phyloP scores from a whole-genome alignment of 306 rosid species.

The Hippophae tibetana region DNA sequence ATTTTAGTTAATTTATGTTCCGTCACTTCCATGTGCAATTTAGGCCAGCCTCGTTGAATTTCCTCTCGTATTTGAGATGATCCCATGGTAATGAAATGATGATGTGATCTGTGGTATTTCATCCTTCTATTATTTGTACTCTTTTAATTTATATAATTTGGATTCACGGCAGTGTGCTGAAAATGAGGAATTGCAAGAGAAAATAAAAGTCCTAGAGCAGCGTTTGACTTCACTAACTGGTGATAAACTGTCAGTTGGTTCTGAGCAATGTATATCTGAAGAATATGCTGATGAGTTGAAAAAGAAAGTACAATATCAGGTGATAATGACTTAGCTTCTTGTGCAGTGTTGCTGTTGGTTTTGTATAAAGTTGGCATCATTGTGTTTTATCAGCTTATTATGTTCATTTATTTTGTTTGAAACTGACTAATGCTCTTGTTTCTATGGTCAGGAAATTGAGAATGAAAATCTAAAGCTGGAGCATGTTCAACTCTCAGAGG shows the following conservation, averaged over 20 bases:
- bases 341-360: constrained; percentile 1
- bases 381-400: too few relatives aligned
- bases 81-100: not conserved
- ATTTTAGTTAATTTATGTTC: not conserved
- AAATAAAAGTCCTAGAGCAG: constrained; percentile 58
- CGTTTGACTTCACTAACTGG: constrained; percentile 35
- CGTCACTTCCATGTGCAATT: not conserved
- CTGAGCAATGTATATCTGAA: constrained; percentile 38
- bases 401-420: not conserved
- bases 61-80: constrained; percentile 7
- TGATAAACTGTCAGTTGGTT: constrained; percentile 29
- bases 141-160: constrained; percentile 7
- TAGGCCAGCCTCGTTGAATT: constrained; percentile 3
- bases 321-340: constrained; percentile 16
- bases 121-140: not conserved
- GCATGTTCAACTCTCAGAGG: constrained; percentile 79
- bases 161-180: constrained; percentile 59
- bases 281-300: constrained; percentile 56
- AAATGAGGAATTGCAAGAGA: constrained; percentile 63
- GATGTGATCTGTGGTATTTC: constrained; percentile 3
- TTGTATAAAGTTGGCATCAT: not conserved
- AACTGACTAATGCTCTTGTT: constrained; percentile 14
- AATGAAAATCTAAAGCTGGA: constrained; percentile 83
- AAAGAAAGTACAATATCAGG: constrained; percentile 90
- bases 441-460: constrained; percentile 61